Evolutionary conservation across 805 yeast genomes (phyloP).

Genomic region (Saccharomycopsis guyanensis): DNA sequence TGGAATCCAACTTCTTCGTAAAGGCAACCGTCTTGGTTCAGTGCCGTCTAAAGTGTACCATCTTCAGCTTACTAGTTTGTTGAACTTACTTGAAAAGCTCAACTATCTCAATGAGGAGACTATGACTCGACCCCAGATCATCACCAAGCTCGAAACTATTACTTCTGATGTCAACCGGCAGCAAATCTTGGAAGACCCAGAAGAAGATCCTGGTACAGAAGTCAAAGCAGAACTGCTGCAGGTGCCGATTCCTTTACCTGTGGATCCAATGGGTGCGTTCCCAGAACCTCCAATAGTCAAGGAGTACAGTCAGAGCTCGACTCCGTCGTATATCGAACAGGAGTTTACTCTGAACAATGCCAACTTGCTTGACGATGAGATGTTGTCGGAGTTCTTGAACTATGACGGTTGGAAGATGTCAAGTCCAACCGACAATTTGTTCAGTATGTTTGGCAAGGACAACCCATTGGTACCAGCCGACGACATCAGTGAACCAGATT

Average conservation of each 20-base stretch:
- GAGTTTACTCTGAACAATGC: constrained; percentile 4
- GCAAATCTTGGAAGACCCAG: background rate
- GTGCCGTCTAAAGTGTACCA: constrained; percentile 6
- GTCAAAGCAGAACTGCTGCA: background rate
- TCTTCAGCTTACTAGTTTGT: constrained; percentile 3
- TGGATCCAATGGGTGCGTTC: background rate
- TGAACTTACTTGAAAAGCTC: constrained; percentile 7
- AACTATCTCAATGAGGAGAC: background rate
- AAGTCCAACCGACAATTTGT: background rate
- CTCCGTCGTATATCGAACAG: constrained; percentile 4
- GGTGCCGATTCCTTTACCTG: background rate
- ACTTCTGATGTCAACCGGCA: background rate
- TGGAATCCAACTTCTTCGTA: constrained; percentile 1
- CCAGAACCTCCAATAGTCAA: background rate
- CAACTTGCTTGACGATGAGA: constrained; percentile 10
- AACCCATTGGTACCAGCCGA: too few species aligned
- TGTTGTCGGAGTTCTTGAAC: constrained; percentile 8
- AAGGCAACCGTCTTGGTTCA: constrained; percentile 8
- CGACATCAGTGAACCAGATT: background rate
- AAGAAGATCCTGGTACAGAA: background rate
- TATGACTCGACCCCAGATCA: background rate
- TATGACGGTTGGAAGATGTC: constrained; percentile 2
- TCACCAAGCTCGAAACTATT: background rate
- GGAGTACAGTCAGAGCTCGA: background rate
- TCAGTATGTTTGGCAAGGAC: background rate